Evolutionary conservation across 2,329 filamentous ascomycete species (phyloP), one percentile per base, ranked within the genome.

Genomic region (Neofusicoccum ribis): DNA sequence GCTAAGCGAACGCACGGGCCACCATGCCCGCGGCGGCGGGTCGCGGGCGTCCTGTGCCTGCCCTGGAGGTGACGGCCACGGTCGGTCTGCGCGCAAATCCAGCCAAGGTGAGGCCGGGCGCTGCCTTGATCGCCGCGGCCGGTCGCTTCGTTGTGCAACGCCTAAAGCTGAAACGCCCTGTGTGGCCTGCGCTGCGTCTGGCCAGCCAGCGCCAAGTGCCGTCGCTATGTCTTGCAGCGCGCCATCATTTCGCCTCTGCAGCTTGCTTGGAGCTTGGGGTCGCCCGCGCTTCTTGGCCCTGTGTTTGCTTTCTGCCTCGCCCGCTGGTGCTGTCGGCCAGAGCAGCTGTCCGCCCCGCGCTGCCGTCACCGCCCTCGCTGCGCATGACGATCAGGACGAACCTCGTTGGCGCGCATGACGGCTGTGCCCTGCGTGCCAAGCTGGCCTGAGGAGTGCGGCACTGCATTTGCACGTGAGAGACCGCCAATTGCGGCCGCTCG

Each of bases 211-310:
- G 37, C 54, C 37, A 31, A 31, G 15, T 23, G 15, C 31, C 20
- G 27, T 31, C 27, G 27, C 27, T 31, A 31, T 31, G 27, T 50
- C 34, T 41, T 61, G 43, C 58, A 61, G 44, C 46, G 23, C 31
- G 58, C 58, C 58, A 39, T 61, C 58, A 50, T 61, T 50, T 61
- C 58, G 31, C 36, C 36, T 14, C 58, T 61, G 58, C 58, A 61
- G 43, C 52, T 58, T 43, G 52, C 37, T n/a, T 8, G 52, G 8
- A 43, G 20, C 39, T 58, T 58, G 52, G 52, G 44, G 36, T 31
- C 17, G 50, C 50, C 31, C n/a, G 50, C 50, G 12, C n/a, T 15
- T 34, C 12, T 11, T 17, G 12, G 9, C 20, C 20, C 43, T 47
- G 41, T 47, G 56, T 47, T 47, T 60, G 41, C 27, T 44, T 8